Evolutionary conservation across 768 basidiomycete species (phyloP), one percentile per base, ranked within the genome.

Genomic region (Lactarius evosmus): DNA sequence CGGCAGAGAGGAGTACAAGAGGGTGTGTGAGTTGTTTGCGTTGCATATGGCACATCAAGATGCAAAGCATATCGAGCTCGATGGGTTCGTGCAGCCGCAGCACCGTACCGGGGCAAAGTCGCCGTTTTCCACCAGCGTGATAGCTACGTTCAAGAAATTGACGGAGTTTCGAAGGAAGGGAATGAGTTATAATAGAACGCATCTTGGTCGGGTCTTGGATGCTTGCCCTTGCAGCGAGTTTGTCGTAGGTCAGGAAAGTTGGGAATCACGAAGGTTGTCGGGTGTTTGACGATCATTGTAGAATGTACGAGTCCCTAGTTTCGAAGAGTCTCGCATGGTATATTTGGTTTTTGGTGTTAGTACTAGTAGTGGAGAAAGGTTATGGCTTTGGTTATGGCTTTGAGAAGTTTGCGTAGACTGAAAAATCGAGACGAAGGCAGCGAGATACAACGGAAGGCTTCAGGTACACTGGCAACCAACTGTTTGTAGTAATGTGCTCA

Each of bases 21-120:
- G 30, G 41, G 22, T 64, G 33, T 64, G 63, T 40, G 32, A 12
- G 22, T 41, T 59, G 12, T 52, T 64, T 16, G 63, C 36, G 1
- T 17, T 63, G 25, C 17, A 27, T 2, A 40, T 57, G 36, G 61
- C 61, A 46, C 49, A 56, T n/a, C 55, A 27, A 7, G 56, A 7
- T 2, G 30, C 56, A 17, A 29, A 52, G 30, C 1, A 60, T 2
- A 60, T 4, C 19, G 51, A 60, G 8, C 17, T 40, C 30, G 59
- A 60, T 53, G 59, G 51, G 29, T 60, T 60, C 22, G 59, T 60
- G 19, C 38, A 16, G 3, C 51, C 6, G 12, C 17, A 2, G 27
- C 7, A 52, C n/a, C 58, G 58, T 27, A 60, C 58, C 16, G 58
- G 58, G 27, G 25, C 5, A n/a, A 17, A 4, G 2, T 60, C 50